Percentiles rank a stretch among this genome's conserved stretches.
These are phyloP conservation scores for Lachancea kluyveri DNA, from an alignment of 805 yeast genomes.

Conservation along the genomic window DNA sequence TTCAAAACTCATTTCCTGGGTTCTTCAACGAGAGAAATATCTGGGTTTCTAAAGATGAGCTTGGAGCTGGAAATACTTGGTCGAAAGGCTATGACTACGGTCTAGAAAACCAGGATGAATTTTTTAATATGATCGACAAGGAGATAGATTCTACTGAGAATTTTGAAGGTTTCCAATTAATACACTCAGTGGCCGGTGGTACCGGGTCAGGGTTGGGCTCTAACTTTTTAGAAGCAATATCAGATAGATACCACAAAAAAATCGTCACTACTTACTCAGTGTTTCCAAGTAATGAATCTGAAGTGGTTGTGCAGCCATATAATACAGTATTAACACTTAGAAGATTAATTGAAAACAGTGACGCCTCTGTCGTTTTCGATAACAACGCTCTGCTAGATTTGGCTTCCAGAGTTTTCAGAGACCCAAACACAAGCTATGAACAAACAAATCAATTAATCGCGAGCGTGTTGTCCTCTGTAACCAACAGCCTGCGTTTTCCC, in stretches of 20 bases:
- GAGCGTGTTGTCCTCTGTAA: slow-evolving; percentile 73
- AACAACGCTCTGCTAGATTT: slow-evolving; percentile 75
- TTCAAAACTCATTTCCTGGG: slow-evolving; percentile 44
- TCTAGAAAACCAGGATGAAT: slow-evolving; percentile 56
- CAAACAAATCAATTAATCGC: slow-evolving; percentile 84
- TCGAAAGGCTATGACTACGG: slow-evolving; percentile 83
- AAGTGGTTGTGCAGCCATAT: slow-evolving; percentile 98
- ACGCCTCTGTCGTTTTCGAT: slow-evolving; percentile 84
- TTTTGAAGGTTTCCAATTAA: slow-evolving; percentile 80
- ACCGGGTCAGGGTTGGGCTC: slow-evolving; percentile 97
- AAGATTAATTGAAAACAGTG: slow-evolving; percentile 78
- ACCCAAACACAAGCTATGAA: slow-evolving; percentile 56
- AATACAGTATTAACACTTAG: slow-evolving; percentile 79
- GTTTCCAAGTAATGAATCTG: slow-evolving; percentile 76
- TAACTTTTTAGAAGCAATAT: slow-evolving; percentile 63
- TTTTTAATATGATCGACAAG: slow-evolving; percentile 77
- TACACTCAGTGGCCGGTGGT: slow-evolving; percentile 97
- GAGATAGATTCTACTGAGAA: slow-evolving; percentile 89
- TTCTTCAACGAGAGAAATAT: slow-evolving; percentile 81
- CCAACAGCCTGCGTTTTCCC: slow-evolving; percentile 87
- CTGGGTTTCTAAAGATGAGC: slow-evolving; percentile 72
- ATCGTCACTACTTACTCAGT: slow-evolving; percentile 79
- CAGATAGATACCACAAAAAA: slow-evolving; percentile 79
- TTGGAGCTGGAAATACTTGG: slow-evolving; percentile 97
- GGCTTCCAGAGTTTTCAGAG: slow-evolving; percentile 56